Evolutionary conservation across 2,329 filamentous ascomycete species (phyloP).

Genomic region (Chaetomiaceae sp.): DNA sequence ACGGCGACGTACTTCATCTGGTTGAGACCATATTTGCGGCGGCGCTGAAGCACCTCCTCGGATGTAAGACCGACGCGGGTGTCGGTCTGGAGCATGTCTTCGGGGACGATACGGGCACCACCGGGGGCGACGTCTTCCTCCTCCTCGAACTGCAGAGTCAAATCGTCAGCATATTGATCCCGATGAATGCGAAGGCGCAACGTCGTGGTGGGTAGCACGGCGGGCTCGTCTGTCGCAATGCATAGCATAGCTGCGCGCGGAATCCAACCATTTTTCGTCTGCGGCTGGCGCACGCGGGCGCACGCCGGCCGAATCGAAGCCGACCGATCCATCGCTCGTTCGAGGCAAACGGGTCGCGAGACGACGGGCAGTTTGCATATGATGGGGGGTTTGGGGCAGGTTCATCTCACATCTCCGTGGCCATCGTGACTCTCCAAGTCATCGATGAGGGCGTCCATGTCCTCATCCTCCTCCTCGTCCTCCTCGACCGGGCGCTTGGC

Average conservation of each 20-base stretch:
- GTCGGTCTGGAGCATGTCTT: constrained; percentile 68
- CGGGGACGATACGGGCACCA: constrained; percentile 58
- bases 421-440: constrained; percentile 81
- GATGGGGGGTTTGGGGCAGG: too few species aligned
- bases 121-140: constrained; percentile 43
- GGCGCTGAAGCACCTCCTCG: constrained; percentile 56
- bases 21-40: constrained; percentile 76
- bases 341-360: too few species aligned
- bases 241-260: too few species aligned
- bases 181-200: too few species aligned
- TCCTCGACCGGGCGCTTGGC: constrained; percentile 42
- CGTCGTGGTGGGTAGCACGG: too few species aligned
- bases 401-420: constrained; percentile 43
- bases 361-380: too few species aligned
- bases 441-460: constrained; percentile 82
- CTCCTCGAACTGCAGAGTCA: constrained; percentile 47
- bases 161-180: constrained; percentile 19
- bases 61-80: constrained; percentile 65
- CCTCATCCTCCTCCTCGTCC: constrained; percentile 73
- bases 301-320: too few species aligned
- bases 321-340: too few species aligned
- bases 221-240: too few species aligned
- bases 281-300: too few species aligned
- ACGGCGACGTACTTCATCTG: constrained; percentile 56
- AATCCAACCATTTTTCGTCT: too few species aligned